phyloP scores from a whole-genome alignment of 768 basidiomycete species.

The Ramaria rubella region DNA sequence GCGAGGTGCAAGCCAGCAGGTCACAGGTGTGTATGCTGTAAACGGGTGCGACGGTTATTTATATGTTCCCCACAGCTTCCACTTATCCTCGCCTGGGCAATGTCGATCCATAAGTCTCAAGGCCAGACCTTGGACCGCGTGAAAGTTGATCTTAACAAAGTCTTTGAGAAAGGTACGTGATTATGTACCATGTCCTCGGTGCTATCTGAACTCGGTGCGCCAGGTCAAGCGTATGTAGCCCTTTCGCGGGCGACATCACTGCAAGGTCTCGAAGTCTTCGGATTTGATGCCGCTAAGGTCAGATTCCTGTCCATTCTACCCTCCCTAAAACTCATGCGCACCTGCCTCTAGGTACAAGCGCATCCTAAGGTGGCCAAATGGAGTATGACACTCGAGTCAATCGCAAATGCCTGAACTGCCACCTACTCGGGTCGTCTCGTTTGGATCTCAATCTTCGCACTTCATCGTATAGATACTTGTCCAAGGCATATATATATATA shows the following conservation, averaged over 20 bases:
- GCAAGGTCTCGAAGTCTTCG: constrained; percentile 77
- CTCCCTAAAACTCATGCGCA: neutral
- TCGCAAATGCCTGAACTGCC: constrained; percentile 19
- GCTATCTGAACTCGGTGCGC: neutral
- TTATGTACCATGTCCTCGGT: neutral
- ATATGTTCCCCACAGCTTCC: constrained; percentile 52
- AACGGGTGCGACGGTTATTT: neutral
- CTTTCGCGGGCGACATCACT: constrained; percentile 84
- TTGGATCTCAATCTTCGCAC: neutral
- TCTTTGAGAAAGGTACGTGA: constrained; percentile 80
- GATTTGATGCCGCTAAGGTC: constrained; percentile 73
- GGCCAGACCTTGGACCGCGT: constrained; percentile 95
- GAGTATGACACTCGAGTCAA: constrained; percentile 60
- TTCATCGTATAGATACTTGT: no score
- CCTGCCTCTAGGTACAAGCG: constrained; percentile 47
- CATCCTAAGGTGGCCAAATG: constrained; percentile 68
- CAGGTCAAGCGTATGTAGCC: constrained; percentile 88
- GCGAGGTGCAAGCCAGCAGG: constrained; percentile 74
- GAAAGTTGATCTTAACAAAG: constrained; percentile 85
- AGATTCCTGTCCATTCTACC: neutral
- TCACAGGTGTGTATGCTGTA: constrained; percentile 52
- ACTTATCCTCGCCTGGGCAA: constrained; percentile 90
- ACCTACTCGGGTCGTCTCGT: neutral
- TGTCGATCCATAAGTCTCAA: constrained; percentile 98
- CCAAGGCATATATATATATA: no score